Evolutionary conservation across 352 stramenopile species (phyloP).

Genomic region (Globisporangium rhizosaccharum): DNA sequence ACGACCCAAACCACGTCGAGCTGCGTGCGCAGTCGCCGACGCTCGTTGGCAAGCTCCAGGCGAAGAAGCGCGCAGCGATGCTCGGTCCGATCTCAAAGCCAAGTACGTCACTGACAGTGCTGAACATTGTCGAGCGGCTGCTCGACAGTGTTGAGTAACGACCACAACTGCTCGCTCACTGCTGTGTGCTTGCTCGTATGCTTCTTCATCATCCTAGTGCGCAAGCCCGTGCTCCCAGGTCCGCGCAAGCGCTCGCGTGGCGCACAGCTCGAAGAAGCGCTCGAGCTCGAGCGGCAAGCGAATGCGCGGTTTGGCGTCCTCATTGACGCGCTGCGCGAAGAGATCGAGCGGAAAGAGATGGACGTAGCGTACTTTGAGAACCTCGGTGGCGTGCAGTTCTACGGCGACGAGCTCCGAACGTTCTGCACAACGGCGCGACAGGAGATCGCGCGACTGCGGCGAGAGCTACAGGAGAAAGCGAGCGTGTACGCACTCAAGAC

Average conservation of each 20-base stretch:
- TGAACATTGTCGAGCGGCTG: background rate
- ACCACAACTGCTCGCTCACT: background rate
- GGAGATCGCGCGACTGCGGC: slow-evolving; percentile 30
- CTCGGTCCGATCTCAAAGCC: slow-evolving; percentile 66
- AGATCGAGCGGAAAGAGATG: slow-evolving; percentile 75
- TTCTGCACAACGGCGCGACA: slow-evolving; percentile 33
- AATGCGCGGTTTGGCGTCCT: slow-evolving; percentile 37
- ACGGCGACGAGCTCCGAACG: slow-evolving; percentile 36
- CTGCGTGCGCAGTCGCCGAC: slow-evolving; percentile 1
- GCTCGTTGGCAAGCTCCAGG: slow-evolving; percentile 28
- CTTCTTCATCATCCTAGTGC: slow-evolving; percentile 12
- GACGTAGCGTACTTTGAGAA: slow-evolving; percentile 76
- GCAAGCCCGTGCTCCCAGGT: slow-evolving; percentile 20
- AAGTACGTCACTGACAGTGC: slow-evolving; percentile 14
- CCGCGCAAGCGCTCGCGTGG: slow-evolving; percentile 55
- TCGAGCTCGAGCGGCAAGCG: slow-evolving; percentile 38
- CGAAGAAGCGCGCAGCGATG: slow-evolving; percentile 66
- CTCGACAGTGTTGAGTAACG: background rate
- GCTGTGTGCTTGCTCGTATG: background rate
- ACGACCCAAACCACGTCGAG: slow-evolving; percentile 1
- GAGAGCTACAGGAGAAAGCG: slow-evolving; percentile 49
- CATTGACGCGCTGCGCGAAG: slow-evolving; percentile 51
- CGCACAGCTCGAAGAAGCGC: slow-evolving; percentile 61
- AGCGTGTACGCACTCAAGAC: slow-evolving; percentile 43
- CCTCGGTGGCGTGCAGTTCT: slow-evolving; percentile 48